Evolutionary conservation across 495 filamentous ascomycete genomes (phyloP), one percentile per base, ranked within the genome.

Genomic region (Hypoxylon fuscum): DNA sequence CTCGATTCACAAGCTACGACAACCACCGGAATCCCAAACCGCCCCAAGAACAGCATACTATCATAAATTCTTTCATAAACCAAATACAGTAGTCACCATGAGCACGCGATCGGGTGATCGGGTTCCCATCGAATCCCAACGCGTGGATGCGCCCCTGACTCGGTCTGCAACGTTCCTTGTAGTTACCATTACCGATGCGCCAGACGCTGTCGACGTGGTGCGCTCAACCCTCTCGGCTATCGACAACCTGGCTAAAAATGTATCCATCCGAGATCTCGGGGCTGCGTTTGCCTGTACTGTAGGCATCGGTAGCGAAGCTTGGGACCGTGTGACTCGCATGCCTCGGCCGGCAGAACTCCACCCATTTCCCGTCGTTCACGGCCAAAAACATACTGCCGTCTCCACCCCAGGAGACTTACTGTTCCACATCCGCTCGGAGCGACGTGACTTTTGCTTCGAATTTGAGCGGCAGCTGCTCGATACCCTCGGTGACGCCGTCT

Each of bases 361-460:
- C 46, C 77, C 82, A 2, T 86, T 86, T 64, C 70, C 47, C 6
- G 71, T 71, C 18, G 59, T 86, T 10, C 68, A 76, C 29, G 83
- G 83, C 37, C 55, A 50, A 2, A 73, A 66, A 23, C 80, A 81
- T 48, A 79, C 77, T 1, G 80, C 81, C 0, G 57, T 80, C 25
- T 81, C 81, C 0, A 85, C 83, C 2, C 80, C 82, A 0, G 83
- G 83, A 0, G 83, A 86, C 51, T 54, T 85, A 5, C 74, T 86
- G 3, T 83, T 86, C 62, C 83, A 85, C 64, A 85, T 86, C 59
- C 80, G 82, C 48, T 70, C 81, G 0, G 83, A 85, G 58, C 77
- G 83, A 0, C 76, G 79, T n/a, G 83, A 86, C 55, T 66, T 86
- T 18, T 81, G 78, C 64, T 85, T 84, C 44, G 82, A 86, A 62